Evolutionary conservation across 768 basidiomycete genomes (phyloP).

Genomic region (Lanmaoa rubissima): DNA sequence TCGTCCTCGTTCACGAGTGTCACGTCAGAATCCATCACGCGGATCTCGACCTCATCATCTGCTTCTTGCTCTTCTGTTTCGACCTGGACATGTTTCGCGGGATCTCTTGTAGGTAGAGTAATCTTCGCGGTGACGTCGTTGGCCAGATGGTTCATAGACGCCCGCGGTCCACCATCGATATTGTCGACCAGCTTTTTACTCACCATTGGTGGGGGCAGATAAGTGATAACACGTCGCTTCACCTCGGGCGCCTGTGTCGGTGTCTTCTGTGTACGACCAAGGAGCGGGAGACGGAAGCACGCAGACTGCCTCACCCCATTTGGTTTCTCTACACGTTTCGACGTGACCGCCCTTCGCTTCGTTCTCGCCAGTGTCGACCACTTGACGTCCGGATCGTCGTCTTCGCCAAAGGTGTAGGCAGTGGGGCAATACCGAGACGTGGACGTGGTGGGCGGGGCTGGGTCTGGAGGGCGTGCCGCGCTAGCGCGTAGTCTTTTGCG

Average conservation of each 20-base stretch:
- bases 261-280: background rate
- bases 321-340: background rate
- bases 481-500: background rate
- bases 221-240: conserved; percentile 27
- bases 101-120: background rate
- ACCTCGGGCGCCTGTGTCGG: background rate
- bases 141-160: background rate
- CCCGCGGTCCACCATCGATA: background rate
- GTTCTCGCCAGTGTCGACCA: conserved; percentile 18
- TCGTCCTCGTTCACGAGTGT: conserved; percentile 31
- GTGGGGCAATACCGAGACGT: background rate
- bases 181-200: background rate
- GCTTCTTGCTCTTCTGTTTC: background rate
- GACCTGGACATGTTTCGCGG: background rate
- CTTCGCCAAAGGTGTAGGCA: conserved; percentile 22
- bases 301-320: conserved; percentile 19
- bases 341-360: background rate
- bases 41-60: background rate
- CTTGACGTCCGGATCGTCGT: conserved; percentile 19
- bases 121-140: background rate
- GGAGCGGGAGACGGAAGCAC: conserved; percentile 21
- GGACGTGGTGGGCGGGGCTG: background rate
- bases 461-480: background rate
- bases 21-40: conserved; percentile 24
- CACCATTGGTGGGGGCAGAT: conserved; percentile 27